Evolutionary conservation across 2,329 filamentous ascomycete genomes (phyloP), one percentile per base, ranked within the genome.

Genomic region (Trichophyton schoenleinii): DNA sequence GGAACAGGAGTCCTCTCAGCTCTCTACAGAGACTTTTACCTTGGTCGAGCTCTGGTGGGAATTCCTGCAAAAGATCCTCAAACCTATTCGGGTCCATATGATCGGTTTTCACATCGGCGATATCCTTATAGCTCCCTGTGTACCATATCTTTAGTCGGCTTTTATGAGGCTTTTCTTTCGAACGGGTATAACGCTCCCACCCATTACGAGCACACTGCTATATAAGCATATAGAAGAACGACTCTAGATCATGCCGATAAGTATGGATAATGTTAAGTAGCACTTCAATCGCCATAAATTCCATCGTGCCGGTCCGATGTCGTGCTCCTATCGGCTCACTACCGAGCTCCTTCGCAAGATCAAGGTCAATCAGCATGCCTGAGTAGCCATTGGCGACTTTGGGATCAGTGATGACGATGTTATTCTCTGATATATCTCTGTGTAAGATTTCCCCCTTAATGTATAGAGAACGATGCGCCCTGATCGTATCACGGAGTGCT

Each of bases 291-390:
- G 69, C 71, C 67, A 74, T 75, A 57, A 72, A 73, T 49, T 70
- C 64, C 64, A 58, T 68, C 62, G 60, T 68, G 66, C 60, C 61
- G 2, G 59, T 66, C 13, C 31, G 63, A 25, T 60, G 44, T 8
- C 61, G 52, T n/a, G 62, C 61, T 2, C 64, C 61, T 20, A 34
- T 63, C 46, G n/a, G 57, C 34, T 59, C 60, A 62, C 62, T 57
- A 66, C 46, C 67, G 13, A 68, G 38, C 46, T 67, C 67, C 64
- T 70, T 71, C 11, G 66, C 68, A 34, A 72, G 66, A 61, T 74
- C 69, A 7, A 74, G 65, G 62, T 74, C 68, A 65, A 74, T 74
- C n/a, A 74, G 65, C 62, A 70, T 70, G 5, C 74, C 74, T 18
- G 58, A 55, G 13, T 34, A 31, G 22, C 63, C 62, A 52, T 46